Percentiles rank a stretch among this genome's conserved stretches.
phyloP scores from a whole-genome alignment of 257 asterid species.

The Solanum neorickii region DNA sequence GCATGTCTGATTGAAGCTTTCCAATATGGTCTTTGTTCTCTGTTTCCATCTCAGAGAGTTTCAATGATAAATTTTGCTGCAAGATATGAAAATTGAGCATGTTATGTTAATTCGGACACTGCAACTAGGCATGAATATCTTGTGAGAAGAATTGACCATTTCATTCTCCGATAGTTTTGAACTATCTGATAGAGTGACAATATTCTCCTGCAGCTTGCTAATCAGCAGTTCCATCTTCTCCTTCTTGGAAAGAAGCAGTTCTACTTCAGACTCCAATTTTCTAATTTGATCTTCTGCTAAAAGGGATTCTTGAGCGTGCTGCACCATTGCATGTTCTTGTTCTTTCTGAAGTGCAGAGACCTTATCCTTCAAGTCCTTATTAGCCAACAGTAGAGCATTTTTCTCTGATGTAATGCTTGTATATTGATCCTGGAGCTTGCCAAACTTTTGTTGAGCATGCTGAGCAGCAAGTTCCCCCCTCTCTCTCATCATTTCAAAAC shows the following conservation, averaged over 20 bases:
- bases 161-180: constrained; percentile 53
- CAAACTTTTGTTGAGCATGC: constrained; percentile 57
- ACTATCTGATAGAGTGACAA: constrained; percentile 42
- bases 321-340: constrained; percentile 77
- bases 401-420: constrained; percentile 44
- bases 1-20: constrained; percentile 51
- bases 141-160: constrained; percentile 45
- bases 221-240: constrained; percentile 50
- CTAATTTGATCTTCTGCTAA: constrained; percentile 63
- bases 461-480: constrained; percentile 56
- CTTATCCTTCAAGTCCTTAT: constrained; percentile 50
- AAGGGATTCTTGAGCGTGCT: constrained; percentile 88
- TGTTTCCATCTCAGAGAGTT: constrained; percentile 52
- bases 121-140: constrained; percentile 10
- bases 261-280: constrained; percentile 63
- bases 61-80: constrained; percentile 71
- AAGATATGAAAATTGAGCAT: constrained; percentile 11
- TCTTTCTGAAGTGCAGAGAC: constrained; percentile 76
- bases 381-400: constrained; percentile 39
- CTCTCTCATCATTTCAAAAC: constrained; percentile 52
- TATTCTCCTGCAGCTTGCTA: constrained; percentile 46
- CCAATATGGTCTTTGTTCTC: constrained; percentile 39
- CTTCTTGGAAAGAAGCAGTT: constrained; percentile 48
- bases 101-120: constrained; percentile 1
- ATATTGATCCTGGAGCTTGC: constrained; percentile 39